Base-by-base conservation (phyloP, 2,329 filamentous ascomycete species). In the Ophiostoma perfectum region DNA sequence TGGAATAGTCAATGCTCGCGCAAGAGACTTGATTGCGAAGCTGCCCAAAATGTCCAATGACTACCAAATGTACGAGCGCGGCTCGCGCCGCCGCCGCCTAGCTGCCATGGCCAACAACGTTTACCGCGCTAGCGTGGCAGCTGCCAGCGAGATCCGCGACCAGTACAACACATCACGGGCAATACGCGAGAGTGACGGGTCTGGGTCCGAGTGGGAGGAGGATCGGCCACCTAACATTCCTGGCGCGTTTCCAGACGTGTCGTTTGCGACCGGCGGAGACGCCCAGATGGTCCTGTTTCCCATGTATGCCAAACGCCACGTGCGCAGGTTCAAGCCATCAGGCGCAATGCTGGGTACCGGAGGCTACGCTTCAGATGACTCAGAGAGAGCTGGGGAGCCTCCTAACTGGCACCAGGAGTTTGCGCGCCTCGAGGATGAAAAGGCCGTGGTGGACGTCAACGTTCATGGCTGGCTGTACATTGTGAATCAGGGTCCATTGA, bases 201-300 rank as follows among this genome's bases (percentile, higher is more conserved):
- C 38, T 11, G 75, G 77, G n/a, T 73, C 77, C 3, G 79, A 81
- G 58, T 70, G 73, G 6, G 69, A 75, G 4, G 73, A 75, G 16
- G 73, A 75, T 9, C 76, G 78, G 45, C 78, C 78, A 70, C 77
- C 80, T 27, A 79, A 82, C 62, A 90, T 91, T 42, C 89, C 92
- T 0, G 90, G 90, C 0, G 87, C 89, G 0, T 97, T 96, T 75
- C 92, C 93, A 0, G 90, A 97, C 73, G 90, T 92, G 18, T 86
- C 90, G n/a, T 90, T 97, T 70, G 86, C 90, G 16, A 85, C 88
- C 11, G 88, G 88, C 70, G 93, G 92, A 12, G 86, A 92, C 70
- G 93, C 97, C 77, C 92, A 98, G 79, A 92, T 99, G 88, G 87
- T 99, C 9, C 77, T 99, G 38, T 99, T 99, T 73, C 95, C 95